Conservation (phyloP, 2,329 filamentous ascomycete species). For the Hawksworthiomyces lignivorus region DNA sequence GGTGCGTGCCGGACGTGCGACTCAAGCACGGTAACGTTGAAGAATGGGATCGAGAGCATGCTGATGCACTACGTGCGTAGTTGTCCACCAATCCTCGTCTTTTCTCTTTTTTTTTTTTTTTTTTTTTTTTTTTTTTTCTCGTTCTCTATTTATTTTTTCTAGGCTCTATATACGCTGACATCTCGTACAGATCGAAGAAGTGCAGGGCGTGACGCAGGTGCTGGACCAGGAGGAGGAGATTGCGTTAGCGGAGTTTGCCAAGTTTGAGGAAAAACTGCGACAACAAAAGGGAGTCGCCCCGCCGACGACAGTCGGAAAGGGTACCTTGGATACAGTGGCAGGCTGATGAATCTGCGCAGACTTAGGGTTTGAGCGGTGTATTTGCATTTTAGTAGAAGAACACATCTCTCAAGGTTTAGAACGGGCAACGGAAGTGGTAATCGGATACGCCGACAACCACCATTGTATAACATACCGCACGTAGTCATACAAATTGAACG, state of each 20-base stretch:
- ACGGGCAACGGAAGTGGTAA: too few relatives aligned
- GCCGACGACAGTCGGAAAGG: slow-evolving; percentile 29
- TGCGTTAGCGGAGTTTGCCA: slow-evolving; percentile 78
- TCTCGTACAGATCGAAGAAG: slow-evolving; percentile 74
- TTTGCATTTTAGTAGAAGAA: too few relatives aligned
- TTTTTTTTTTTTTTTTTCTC: not conserved
- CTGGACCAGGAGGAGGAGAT: slow-evolving; percentile 89
- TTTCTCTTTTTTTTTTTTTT: not conserved
- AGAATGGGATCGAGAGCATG: slow-evolving; percentile 98
- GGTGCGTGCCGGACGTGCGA: slow-evolving; percentile 95
- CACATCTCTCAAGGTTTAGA: too few relatives aligned
- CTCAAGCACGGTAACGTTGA: slow-evolving; percentile 90
- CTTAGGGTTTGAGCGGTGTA: too few relatives aligned
- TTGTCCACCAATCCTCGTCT: slow-evolving; percentile 20
- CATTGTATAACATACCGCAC: too few relatives aligned
- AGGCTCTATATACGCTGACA: too few relatives aligned
- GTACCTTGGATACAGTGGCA: slow-evolving; percentile 29
- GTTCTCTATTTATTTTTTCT: too few relatives aligned
- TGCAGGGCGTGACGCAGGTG: slow-evolving; percentile 85
- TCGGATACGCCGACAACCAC: too few relatives aligned
- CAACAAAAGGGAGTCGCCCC: slow-evolving; percentile 40
- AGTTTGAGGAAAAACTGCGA: slow-evolving; percentile 79
- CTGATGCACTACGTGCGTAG: slow-evolving; percentile 90
- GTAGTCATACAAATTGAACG: too few relatives aligned
- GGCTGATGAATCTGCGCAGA: too few relatives aligned